Conservation (phyloP, 768 basidiomycete genomes). For the Exsudoporus frostii region DNA sequence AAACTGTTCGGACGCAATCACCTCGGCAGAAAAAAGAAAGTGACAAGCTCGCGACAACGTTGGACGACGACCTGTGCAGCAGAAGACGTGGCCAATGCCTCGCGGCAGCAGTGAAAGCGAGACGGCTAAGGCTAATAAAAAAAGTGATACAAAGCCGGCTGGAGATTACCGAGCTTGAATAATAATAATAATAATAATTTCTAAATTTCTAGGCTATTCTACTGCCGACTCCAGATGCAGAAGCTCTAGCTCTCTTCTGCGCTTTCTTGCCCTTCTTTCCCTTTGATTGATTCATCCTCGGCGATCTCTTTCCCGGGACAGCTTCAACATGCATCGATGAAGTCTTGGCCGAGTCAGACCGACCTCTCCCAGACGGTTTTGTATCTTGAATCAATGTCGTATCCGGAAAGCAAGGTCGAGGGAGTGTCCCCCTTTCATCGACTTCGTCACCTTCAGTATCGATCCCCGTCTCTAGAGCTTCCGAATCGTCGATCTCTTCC, state of each 20-base stretch:
- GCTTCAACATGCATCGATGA: not conserved
- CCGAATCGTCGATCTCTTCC: slow-evolving; percentile 28
- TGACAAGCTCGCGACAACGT: not conserved
- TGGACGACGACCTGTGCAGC: not conserved
- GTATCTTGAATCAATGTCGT: not conserved
- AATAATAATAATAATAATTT: too few species aligned
- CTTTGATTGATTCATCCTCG: not conserved
- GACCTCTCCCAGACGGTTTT: too few species aligned
- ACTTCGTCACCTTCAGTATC: not conserved
- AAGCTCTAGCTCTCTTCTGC: not conserved
- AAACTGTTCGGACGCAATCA: slow-evolving; percentile 4
- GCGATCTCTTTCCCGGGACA: not conserved
- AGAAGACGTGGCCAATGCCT: not conserved
- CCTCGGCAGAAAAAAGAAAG: slow-evolving; percentile 7
- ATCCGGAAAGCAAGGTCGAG: not conserved
- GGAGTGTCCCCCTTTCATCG: not conserved
- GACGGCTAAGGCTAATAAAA: not conserved
- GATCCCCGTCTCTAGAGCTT: slow-evolving; percentile 3
- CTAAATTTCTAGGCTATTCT: too few species aligned
- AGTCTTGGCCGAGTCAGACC: not conserved
- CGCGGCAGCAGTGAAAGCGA: not conserved
- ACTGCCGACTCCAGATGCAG: too few species aligned
- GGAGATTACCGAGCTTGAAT: slow-evolving; percentile 12
- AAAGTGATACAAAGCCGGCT: not conserved
- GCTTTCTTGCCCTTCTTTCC: not conserved